These are phyloP conservation scores for Coemansia sp. DNA, from an alignment of 192 early-diverging fungal species.

Conservation along the genomic window DNA sequence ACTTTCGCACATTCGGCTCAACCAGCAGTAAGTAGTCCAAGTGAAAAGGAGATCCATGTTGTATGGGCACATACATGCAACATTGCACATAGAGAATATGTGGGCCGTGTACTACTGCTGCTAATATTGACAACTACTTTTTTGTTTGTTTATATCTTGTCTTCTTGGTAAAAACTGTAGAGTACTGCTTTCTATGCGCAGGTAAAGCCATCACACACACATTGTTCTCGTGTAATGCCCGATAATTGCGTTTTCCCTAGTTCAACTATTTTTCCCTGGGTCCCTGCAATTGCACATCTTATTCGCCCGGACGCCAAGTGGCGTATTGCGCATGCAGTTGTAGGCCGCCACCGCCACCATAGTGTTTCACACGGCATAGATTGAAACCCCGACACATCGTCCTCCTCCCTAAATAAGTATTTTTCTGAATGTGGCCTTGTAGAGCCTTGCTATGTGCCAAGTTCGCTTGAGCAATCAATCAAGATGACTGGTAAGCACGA, in stretches of 20 bases:
- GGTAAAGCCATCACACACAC: constrained; percentile 24
- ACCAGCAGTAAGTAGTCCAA: constrained; percentile 37
- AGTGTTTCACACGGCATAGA: background rate
- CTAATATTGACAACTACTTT: background rate
- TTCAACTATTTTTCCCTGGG: background rate
- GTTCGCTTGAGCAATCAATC: constrained; percentile 1
- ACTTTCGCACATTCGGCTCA: constrained; percentile 27
- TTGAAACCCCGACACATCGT: constrained; percentile 6
- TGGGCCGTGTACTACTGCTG: background rate
- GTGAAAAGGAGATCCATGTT: background rate
- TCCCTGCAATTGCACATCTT: background rate
- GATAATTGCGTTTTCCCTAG: background rate
- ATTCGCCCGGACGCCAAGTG: background rate
- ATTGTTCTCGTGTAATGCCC: background rate
- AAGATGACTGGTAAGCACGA: constrained; percentile 41
- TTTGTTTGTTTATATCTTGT: background rate
- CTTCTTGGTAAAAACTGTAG: constrained; percentile 18
- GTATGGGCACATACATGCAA: too few species aligned
- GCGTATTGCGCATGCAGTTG: background rate
- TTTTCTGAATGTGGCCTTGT: constrained; percentile 6
- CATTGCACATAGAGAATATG: background rate
- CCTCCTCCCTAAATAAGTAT: background rate
- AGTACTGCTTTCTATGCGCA: constrained; percentile 52
- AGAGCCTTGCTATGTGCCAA: constrained; percentile 48
- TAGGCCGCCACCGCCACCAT: background rate